These are phyloP conservation scores for Periconia digitata DNA, from an alignment of 2,329 filamentous ascomycete species.

Conservation along the genomic window DNA sequence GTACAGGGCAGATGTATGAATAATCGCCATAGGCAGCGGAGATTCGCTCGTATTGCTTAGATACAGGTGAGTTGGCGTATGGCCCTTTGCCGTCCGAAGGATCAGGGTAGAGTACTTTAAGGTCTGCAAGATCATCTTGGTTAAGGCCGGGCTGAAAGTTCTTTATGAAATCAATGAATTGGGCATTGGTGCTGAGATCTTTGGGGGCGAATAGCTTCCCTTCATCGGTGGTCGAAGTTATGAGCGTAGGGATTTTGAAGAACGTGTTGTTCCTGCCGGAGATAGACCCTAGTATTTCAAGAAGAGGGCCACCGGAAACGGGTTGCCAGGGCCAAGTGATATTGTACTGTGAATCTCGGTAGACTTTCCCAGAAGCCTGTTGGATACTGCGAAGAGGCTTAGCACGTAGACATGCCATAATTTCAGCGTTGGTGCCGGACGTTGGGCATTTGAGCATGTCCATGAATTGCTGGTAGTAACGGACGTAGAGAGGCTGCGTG, in stretches of 20 bases:
- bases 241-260: conserved; percentile 35
- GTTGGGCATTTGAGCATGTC: conserved; percentile 27
- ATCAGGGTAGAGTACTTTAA: conserved; percentile 34
- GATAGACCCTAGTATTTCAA: conserved; percentile 51
- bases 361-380: conserved; percentile 44
- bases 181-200: conserved; percentile 37
- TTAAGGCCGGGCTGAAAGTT: conserved; percentile 34
- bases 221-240: conserved; percentile 42
- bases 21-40: conserved; percentile 45
- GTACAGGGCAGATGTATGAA: conserved; percentile 39
- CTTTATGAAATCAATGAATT: conserved; percentile 37
- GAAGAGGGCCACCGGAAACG: conserved; percentile 47
- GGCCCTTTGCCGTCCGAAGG: conserved; percentile 13
- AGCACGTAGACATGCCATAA: conserved; percentile 44
- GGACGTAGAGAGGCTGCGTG: conserved; percentile 32
- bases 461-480: conserved; percentile 36
- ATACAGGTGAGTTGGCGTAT: conserved; percentile 34
- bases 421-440: conserved; percentile 29
- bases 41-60: conserved; percentile 49
- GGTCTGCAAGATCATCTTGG: conserved; percentile 29
- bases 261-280: conserved; percentile 39
- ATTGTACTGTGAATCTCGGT: conserved; percentile 41
- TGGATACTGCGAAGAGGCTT: conserved; percentile 44
- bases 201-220: conserved; percentile 33
- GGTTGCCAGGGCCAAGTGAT: conserved; percentile 56